These are phyloP conservation scores for Penicillium expansum DNA, from an alignment of 2,329 filamentous ascomycete species.

Conservation along the genomic window DNA sequence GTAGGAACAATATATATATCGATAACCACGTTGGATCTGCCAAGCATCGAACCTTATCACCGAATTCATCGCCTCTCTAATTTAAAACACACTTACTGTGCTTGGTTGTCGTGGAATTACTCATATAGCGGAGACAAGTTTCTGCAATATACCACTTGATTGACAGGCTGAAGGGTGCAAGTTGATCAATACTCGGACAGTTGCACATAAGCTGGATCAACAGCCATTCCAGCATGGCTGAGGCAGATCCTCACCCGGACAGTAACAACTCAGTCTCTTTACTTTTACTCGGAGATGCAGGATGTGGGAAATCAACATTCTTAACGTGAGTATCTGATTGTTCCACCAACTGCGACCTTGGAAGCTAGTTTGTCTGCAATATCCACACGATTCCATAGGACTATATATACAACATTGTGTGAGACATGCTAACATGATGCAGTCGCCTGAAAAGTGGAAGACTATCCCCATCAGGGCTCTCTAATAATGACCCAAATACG, in stretches of 20 bases:
- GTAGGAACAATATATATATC: not conserved
- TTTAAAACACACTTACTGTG: not conserved
- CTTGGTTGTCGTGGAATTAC: too few species aligned
- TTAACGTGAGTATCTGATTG: constrained; percentile 52
- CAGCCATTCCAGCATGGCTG: constrained; percentile 5
- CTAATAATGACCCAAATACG: constrained; percentile 30
- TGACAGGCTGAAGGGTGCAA: not conserved
- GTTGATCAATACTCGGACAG: not conserved
- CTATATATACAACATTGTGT: not conserved
- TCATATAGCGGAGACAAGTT: not conserved
- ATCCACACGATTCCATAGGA: not conserved
- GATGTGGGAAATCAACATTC: constrained; percentile 62
- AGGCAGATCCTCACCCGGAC: not conserved
- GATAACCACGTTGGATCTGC: not conserved
- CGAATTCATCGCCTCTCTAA: not conserved
- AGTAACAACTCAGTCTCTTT: constrained; percentile 36
- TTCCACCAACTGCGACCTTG: too few species aligned
- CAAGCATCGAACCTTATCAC: not conserved
- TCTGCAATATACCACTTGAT: not conserved
- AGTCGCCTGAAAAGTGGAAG: constrained; percentile 24
- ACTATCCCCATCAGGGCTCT: constrained; percentile 9
- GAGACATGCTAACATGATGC: not conserved
- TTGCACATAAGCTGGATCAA: not conserved
- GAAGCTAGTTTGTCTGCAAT: not conserved
- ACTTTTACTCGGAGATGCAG: constrained; percentile 57